Percentiles rank a stretch among this genome's conserved stretches.
phyloP scores from a whole-genome alignment of 768 basidiomycete species.

The Xerocomus potaroensis region DNA sequence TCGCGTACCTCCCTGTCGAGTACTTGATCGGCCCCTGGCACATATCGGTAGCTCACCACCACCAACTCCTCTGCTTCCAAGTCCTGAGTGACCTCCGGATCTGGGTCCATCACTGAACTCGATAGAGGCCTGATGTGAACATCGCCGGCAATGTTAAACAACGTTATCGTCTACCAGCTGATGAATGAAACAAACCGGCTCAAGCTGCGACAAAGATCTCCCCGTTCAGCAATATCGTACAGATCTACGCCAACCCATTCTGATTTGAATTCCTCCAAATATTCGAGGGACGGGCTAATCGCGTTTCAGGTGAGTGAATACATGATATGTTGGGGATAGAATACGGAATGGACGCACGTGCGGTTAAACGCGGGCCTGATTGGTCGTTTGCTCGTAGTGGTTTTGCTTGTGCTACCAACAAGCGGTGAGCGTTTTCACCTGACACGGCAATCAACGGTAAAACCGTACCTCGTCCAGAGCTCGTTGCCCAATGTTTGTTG shows the following conservation, averaged over 20 bases:
- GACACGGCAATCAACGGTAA: too few species aligned
- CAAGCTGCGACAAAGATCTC: background rate
- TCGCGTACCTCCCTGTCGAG: background rate
- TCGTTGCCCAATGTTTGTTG: background rate
- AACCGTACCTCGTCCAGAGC: background rate
- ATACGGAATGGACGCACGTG: constrained; percentile 2
- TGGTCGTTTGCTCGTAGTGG: background rate
- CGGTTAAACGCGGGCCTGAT: background rate
- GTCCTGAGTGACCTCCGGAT: background rate
- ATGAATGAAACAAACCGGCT: constrained; percentile 7
- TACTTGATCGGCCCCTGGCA: background rate
- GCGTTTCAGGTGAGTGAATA: too few species aligned
- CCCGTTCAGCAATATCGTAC: constrained; percentile 6
- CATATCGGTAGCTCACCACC: background rate
- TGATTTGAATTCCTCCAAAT: background rate
- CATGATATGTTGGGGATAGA: background rate
- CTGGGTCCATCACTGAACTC: background rate
- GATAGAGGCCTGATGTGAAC: background rate
- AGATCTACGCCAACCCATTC: background rate
- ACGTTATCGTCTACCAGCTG: background rate
- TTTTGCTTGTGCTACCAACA: background rate
- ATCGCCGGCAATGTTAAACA: background rate
- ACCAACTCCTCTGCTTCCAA: background rate
- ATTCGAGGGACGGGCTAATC: constrained; percentile 7
- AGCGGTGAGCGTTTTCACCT: too few species aligned